Evolutionary conservation across 139 green algal genomes (phyloP).

Genomic region (Coccomyxa sp.): DNA sequence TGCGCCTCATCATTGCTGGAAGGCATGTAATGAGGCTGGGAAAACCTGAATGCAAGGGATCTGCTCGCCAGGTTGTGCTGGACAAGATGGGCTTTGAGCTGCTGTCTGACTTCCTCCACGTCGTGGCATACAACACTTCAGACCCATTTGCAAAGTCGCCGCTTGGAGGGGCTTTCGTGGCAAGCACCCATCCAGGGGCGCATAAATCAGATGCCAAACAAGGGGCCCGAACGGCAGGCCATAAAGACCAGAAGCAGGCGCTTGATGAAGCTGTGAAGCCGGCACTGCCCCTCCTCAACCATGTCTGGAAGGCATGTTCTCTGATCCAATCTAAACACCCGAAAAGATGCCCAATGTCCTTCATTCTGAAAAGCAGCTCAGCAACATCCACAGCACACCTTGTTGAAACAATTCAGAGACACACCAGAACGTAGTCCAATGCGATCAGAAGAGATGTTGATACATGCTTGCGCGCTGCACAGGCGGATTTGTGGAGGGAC

Average conservation of each 20-base stretch:
- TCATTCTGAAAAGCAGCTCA: neutral
- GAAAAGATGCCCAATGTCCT: neutral
- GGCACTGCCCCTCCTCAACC: neutral
- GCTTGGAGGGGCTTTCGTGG: neutral
- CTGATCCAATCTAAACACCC: neutral
- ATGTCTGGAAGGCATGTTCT: neutral
- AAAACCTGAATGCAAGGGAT: neutral
- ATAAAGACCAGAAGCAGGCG: too few relatives aligned
- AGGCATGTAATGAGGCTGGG: too few relatives aligned
- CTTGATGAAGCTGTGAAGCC: neutral
- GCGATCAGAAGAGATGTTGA: neutral
- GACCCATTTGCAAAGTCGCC: neutral
- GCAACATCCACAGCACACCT: neutral
- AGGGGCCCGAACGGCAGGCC: neutral
- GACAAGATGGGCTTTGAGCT: neutral
- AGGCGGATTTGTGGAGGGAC: neutral
- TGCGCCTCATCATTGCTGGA: too few relatives aligned
- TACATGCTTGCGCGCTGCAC: neutral
- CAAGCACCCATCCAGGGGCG: neutral
- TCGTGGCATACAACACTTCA: neutral
- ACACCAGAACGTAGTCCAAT: neutral
- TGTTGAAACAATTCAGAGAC: neutral
- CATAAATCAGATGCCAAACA: neutral
- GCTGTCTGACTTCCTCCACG: neutral
- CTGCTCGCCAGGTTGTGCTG: neutral